Evolutionary conservation across 805 yeast species (phyloP).

Genomic region (Saccharomyces jurei): DNA sequence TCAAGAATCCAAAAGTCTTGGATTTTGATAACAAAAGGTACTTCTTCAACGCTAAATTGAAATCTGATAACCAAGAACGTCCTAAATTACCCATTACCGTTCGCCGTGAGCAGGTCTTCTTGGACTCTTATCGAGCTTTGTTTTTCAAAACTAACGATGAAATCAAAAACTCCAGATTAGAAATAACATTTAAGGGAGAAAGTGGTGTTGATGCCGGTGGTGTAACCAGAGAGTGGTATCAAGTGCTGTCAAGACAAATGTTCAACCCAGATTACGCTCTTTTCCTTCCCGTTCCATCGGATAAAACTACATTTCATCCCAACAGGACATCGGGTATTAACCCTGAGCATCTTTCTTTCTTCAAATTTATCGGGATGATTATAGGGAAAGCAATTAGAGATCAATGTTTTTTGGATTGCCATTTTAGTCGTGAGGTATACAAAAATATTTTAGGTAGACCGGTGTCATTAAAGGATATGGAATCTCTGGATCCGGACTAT

Average conservation of each 20-base stretch:
- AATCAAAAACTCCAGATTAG: slow-evolving; percentile 62
- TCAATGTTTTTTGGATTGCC: slow-evolving; percentile 80
- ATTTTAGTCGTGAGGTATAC: slow-evolving; percentile 91
- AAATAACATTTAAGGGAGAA: slow-evolving; percentile 83
- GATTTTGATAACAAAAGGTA: slow-evolving; percentile 92
- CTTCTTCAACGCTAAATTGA: slow-evolving; percentile 71
- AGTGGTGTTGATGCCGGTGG: slow-evolving; percentile 99
- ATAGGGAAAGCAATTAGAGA: slow-evolving; percentile 93
- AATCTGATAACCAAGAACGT: slow-evolving; percentile 36
- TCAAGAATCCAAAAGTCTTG: slow-evolving; percentile 77
- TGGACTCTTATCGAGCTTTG: slow-evolving; percentile 78
- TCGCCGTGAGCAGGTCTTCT: slow-evolving; percentile 82
- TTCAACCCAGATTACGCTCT: slow-evolving; percentile 92
- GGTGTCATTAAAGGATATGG: slow-evolving; percentile 88
- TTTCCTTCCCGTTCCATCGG: slow-evolving; percentile 85
- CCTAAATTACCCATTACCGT: slow-evolving; percentile 56
- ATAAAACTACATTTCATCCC: slow-evolving; percentile 91
- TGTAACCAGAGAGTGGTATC: slow-evolving; percentile 95
- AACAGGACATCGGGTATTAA: slow-evolving; percentile 86
- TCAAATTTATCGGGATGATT: slow-evolving; percentile 87
- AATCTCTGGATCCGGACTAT: slow-evolving; percentile 83
- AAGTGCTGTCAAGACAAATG: slow-evolving; percentile 87
- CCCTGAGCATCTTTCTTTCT: slow-evolving; percentile 87
- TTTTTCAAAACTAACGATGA: slow-evolving; percentile 73
- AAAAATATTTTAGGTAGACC: slow-evolving; percentile 72